Conservation (phyloP, 2,329 filamentous ascomycete species). For the Ceratocystis cacaofunesta region DNA sequence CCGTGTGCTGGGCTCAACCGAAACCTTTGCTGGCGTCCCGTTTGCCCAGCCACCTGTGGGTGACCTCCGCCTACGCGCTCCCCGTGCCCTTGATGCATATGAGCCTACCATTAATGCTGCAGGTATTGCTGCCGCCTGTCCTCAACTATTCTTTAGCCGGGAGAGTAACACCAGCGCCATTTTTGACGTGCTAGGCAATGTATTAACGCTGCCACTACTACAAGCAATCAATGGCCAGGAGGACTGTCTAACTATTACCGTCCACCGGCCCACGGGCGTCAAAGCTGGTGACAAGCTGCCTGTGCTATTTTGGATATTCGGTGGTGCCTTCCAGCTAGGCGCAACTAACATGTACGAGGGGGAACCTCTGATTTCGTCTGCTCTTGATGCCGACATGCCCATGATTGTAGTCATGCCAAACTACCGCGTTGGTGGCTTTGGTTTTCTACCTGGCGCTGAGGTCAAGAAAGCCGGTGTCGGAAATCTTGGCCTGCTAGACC, state of each 20-base stretch:
- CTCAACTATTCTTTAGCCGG: constrained; percentile 41
- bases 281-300: constrained; percentile 32
- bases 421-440: constrained; percentile 49
- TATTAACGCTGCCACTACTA: constrained; percentile 32
- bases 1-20: constrained; percentile 26
- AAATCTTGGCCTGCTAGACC: constrained; percentile 47
- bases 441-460: constrained; percentile 44
- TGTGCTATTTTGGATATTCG: constrained; percentile 43
- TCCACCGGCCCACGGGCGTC: constrained; percentile 33
- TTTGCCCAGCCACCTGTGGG: constrained; percentile 47
- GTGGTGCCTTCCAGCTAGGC: constrained; percentile 33
- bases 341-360: constrained; percentile 28
- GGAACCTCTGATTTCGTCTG: constrained; percentile 23
- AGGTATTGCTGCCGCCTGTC: constrained; percentile 35
- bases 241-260: constrained; percentile 37
- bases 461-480: constrained; percentile 38
- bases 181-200: constrained; percentile 25
- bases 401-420: constrained; percentile 51
- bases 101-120: constrained; percentile 40
- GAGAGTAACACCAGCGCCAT: constrained; percentile 23
- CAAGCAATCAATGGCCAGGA: constrained; percentile 31
- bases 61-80: constrained; percentile 43
- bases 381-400: constrained; percentile 33
- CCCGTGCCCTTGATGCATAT: constrained; percentile 33
- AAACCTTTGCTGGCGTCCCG: constrained; percentile 48